phyloP scores from a whole-genome alignment of 23 red algal genomes.

The Pyropia haitanensis region DNA sequence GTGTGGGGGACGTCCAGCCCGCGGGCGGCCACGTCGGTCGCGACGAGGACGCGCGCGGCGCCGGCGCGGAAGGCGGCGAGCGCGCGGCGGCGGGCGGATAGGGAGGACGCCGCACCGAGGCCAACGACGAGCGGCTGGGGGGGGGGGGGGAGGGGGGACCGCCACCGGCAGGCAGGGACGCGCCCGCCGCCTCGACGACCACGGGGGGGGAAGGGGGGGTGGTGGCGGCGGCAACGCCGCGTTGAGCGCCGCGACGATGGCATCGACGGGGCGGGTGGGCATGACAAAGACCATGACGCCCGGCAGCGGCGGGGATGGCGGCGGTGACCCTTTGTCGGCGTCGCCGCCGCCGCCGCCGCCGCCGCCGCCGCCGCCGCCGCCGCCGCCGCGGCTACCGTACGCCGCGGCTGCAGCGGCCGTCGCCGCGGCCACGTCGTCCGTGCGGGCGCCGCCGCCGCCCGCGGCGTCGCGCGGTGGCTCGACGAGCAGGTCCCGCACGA shows the following conservation, averaged over 20 bases:
- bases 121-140: no score
- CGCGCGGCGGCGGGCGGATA: no score
- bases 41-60: conserved; percentile 40
- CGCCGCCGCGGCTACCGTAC: background rate
- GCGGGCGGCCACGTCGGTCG: conserved; percentile 84
- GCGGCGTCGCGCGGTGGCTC: background rate
- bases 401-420: background rate
- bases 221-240: background rate
- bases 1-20: conserved; percentile 82
- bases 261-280: conserved; percentile 32
- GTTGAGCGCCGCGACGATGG: conserved; percentile 47
- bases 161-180: no score
- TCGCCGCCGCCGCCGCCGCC: no score
- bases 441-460: background rate
- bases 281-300: conserved; percentile 59
- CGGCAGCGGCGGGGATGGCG: background rate
- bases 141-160: no score
- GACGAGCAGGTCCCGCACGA: conserved; percentile 6
- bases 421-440: background rate
- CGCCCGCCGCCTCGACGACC: no score
- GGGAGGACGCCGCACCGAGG: no score
- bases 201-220: background rate
- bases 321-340: no score
- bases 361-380: no score
- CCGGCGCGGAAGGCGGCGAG: conserved; percentile 39